Conservation (phyloP, 1,284 basidiomycete genomes). For the Melampsora americana region DNA sequence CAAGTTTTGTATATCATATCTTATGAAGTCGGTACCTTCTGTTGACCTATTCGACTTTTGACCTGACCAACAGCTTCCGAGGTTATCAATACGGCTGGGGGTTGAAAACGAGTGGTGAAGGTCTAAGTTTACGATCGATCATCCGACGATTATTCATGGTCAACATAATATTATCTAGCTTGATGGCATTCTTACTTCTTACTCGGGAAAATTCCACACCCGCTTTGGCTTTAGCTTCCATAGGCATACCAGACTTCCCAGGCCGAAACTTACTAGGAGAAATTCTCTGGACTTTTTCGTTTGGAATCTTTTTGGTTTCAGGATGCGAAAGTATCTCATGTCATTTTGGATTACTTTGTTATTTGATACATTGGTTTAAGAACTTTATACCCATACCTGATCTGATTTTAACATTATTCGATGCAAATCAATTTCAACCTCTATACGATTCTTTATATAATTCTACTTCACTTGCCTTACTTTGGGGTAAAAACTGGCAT, state of each 20-base stretch:
- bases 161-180: not conserved
- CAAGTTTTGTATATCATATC: no score
- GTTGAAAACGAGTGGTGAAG: not conserved
- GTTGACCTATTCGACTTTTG: no score
- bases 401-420: not conserved
- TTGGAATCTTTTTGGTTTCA: not conserved
- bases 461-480: constrained; percentile 4
- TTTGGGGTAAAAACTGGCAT: constrained; percentile 30
- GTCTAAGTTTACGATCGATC: not conserved
- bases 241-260: not conserved
- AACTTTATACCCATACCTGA: not conserved
- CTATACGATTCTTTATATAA: constrained; percentile 10
- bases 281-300: not conserved
- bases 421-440: not conserved
- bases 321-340: not conserved
- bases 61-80: not conserved
- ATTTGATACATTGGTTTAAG: not conserved
- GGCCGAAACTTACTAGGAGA: not conserved
- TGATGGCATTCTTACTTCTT: constrained; percentile 4
- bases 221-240: not conserved
- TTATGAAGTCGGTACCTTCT: not conserved
- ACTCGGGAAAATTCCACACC: constrained; percentile 4
- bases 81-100: constrained; percentile 31
- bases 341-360: not conserved
- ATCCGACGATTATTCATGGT: constrained; percentile 6